Evolutionary conservation across 2,329 filamentous ascomycete species (phyloP).

Genomic region (Hymenoscyphus fructigenus): DNA sequence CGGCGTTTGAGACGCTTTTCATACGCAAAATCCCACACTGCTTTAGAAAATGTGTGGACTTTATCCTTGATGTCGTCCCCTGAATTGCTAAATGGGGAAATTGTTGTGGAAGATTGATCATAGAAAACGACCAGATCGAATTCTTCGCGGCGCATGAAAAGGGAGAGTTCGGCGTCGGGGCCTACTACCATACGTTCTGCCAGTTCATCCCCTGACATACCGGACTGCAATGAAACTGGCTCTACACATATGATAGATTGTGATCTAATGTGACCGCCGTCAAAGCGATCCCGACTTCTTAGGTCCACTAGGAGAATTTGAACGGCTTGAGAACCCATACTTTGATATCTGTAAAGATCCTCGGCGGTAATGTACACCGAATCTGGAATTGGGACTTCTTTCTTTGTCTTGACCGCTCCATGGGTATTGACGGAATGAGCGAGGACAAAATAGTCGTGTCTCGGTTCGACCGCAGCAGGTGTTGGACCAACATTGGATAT

Average conservation of each 20-base stretch:
- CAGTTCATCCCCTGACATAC: constrained; percentile 61
- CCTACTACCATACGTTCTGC: constrained; percentile 69
- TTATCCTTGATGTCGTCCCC: constrained; percentile 48
- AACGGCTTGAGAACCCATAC: constrained; percentile 50
- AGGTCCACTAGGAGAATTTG: constrained; percentile 83
- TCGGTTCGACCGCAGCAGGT: constrained; percentile 21
- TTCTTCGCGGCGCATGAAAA: constrained; percentile 70
- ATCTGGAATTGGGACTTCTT: constrained; percentile 22
- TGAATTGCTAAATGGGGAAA: constrained; percentile 41
- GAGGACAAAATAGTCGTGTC: constrained; percentile 29
- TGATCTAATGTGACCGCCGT: constrained; percentile 84
- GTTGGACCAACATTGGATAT: constrained; percentile 29
- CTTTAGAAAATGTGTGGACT: constrained; percentile 73
- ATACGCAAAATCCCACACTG: constrained; percentile 80
- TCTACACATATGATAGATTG: constrained; percentile 88
- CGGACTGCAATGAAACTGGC: constrained; percentile 70
- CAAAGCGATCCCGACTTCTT: constrained; percentile 74
- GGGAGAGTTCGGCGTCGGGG: constrained; percentile 68
- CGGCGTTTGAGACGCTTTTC: constrained; percentile 69
- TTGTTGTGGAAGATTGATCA: constrained; percentile 60
- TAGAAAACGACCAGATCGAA: constrained; percentile 92
- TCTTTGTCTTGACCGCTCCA: constrained; percentile 11
- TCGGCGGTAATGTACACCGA: constrained; percentile 46
- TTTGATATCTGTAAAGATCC: constrained; percentile 70
- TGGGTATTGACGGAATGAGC: constrained; percentile 18